Evolutionary conservation across 768 basidiomycete species (phyloP), one percentile per base, ranked within the genome.

Genomic region (Boletellus emodensis): DNA sequence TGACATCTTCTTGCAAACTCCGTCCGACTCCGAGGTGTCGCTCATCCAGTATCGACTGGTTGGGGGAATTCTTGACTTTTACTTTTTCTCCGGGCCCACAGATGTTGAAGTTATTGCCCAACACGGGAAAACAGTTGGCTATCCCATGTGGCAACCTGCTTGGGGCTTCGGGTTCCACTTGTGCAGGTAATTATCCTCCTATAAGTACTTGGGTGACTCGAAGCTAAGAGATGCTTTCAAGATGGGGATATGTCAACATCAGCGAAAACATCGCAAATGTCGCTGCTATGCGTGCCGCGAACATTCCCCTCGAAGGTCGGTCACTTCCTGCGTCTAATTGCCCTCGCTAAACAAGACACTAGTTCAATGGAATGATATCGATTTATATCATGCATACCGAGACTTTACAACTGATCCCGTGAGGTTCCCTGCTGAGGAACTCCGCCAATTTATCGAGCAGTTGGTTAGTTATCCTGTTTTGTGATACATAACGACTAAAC

Each of bases 81-180:
- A 89, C 72, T 89, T 87, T 69, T 77, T 90, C 62, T 79, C 81
- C 15, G 84, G 84, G 0, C 52, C 80, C 18, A 41, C 58, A 17
- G 61, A 82, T 22, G 70, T 71, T 40, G 65, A 67, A n/a, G 87
- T 88, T 9, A 77, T 86, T 43, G 77, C 84, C 53, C 87, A 90
- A 64, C 87, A 90, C 57, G 79, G 82, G 5, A 75, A 71, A 33
- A 68, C 81, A n/a, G 74, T 86, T 24, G 87, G 87, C 4, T 69
- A 79, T 35, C 85, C 88, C 3, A 79, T 78, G 28, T 83, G 85
- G 79, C 81, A 83, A 61, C 87, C 87, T 3, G 72, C 73, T 34
- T 90, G 86, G 84, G 81, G 80, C 5, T 86, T 90, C 60, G 87
- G 88, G 7, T 87, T 87, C 71, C 87, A 91, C 52, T 74, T 87